Evolutionary conservation across 495 filamentous ascomycete species (phyloP).

Genomic region (Tuber calosporum): DNA sequence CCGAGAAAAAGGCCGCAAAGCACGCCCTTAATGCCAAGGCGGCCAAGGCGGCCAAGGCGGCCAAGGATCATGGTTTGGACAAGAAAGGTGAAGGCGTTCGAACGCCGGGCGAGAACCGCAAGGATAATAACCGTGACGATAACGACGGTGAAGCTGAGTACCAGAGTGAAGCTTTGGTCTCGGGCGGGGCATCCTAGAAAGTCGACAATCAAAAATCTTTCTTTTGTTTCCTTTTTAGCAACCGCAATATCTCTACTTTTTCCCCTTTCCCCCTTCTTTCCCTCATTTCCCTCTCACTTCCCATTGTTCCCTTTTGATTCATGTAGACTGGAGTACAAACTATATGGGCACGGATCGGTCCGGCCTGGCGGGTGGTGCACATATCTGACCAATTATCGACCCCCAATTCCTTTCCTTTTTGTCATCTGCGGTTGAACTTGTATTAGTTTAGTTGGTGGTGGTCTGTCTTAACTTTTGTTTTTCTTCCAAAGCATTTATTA

Average conservation of each 20-base stretch:
- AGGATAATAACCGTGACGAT: not conserved
- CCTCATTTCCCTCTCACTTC: not conserved
- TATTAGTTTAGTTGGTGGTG: not conserved
- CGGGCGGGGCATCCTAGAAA: not conserved
- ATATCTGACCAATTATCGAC: not conserved
- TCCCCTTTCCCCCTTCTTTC: not conserved
- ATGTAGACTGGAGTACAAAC: constrained; percentile 2
- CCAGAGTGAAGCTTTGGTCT: not conserved
- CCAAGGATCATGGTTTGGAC: too few species aligned
- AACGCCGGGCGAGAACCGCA: not conserved
- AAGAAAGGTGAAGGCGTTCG: not conserved
- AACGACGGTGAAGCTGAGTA: not conserved
- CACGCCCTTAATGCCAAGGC: too few species aligned
- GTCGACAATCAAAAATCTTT: not conserved
- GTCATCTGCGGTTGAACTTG: not conserved
- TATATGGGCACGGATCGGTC: not conserved
- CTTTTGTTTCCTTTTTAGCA: not conserved
- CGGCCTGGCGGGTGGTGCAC: not conserved
- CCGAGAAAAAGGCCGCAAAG: too few species aligned
- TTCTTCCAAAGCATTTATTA: not conserved
- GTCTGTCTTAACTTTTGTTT: not conserved
- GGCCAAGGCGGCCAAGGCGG: too few species aligned
- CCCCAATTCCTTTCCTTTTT: not conserved
- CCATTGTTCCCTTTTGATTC: not conserved
- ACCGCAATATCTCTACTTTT: not conserved